Base-by-base conservation (phyloP, 2,329 filamentous ascomycete species). In the Cryphonectria carpinicola region DNA sequence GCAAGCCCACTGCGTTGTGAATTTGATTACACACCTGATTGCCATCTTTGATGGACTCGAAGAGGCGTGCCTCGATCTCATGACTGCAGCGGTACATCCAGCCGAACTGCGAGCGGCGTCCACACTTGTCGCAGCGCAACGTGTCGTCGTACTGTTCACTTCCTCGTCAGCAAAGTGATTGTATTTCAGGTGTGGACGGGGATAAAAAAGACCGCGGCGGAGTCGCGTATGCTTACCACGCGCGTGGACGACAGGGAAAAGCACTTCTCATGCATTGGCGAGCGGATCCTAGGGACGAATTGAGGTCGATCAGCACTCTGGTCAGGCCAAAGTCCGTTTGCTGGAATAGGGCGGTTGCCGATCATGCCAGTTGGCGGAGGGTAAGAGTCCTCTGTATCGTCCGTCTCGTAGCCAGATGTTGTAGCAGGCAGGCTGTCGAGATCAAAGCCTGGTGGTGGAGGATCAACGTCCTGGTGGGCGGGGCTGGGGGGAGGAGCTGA, bases 41-140 rank as follows among this genome's bases (percentile, higher is more conserved):
- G 58, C 74, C 73, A 28, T 71, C 63, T 65, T 68, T 61, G 73
- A 78, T 74, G 25, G 79, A 78, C 58, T 82, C 79, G 25, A 82
- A 79, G 41, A 86, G 77, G 70, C 78, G 72, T 32, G 76, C 77
- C 41, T 87, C 84, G 14, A 82, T 82, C 75, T 94, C 92, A 77
- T 93, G 88, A 17, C 85, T 87, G 79, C 93, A 96, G 71, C 86
- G 84, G 79, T 93, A 96, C 32, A 96, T 81, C 88, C 91, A 96
- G 37, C 92, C 92, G 67, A 90, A 84, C 22, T 84, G 80, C 0
- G 90, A 87, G 1, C 79, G 79, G 56, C 81, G 80, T 54, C 82
- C 81, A 75, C 93, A 96, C 35, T 84, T 77, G 10, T 84, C 80
- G 80, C 93, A 96, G 25, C 78, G 76, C 63, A 83, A 78, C 39